These are phyloP conservation scores for Rosa hybrid DNA, from an alignment of 331 rosid species.

Conservation along the genomic window DNA sequence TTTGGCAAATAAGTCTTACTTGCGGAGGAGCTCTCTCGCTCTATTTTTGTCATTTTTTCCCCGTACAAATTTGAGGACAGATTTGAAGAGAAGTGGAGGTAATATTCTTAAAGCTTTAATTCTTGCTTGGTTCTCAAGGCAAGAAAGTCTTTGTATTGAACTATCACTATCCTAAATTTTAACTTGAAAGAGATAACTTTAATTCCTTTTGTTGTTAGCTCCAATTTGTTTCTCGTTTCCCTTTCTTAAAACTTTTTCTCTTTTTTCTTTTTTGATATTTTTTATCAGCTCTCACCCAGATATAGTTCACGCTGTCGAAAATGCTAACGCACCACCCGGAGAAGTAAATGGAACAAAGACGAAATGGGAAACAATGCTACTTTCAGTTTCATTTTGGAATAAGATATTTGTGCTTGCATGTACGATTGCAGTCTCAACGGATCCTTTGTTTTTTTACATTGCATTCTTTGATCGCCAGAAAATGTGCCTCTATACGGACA, in stretches of 20 bases:
- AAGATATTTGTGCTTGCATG: constrained; percentile 3
- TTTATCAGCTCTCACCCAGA: neutral
- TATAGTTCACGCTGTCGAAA: neutral
- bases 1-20: no score
- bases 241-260: neutral
- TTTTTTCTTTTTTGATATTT: no score
- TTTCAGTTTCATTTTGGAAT: neutral
- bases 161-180: no score
- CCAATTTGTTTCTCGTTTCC: neutral
- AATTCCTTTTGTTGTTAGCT: no score
- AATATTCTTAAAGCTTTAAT: no score
- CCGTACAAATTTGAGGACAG: no score
- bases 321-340: neutral
- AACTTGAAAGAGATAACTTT: no score
- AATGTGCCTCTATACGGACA: neutral
- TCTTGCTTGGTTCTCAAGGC: no score
- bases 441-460: constrained; percentile 24
- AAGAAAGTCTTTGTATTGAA: no score
- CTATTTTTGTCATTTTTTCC: no score
- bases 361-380: neutral
- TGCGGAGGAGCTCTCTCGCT: no score
- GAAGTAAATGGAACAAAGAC: neutral
- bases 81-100: no score
- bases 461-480: neutral
- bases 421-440: neutral